Conservation (phyloP, 345 rosid species). For the Linum trigynum region DNA sequence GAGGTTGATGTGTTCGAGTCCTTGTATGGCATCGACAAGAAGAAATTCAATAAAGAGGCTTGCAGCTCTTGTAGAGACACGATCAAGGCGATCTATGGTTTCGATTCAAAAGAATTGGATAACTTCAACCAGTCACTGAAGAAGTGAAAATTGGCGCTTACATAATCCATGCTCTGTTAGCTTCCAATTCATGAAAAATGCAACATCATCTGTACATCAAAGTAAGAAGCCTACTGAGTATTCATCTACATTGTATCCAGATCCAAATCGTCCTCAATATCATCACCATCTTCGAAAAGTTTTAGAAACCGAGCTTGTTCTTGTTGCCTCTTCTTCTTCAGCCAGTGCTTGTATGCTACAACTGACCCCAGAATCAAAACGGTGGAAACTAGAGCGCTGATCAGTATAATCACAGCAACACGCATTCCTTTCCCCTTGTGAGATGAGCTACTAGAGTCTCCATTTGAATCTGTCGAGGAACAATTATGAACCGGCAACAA, state of each 20-base stretch:
- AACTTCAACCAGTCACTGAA: slow-evolving; percentile 39
- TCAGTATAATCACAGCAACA: slow-evolving; percentile 37
- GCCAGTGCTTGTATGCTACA: slow-evolving; percentile 48
- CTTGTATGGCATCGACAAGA: slow-evolving; percentile 46
- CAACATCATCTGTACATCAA: background rate
- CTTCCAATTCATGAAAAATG: background rate
- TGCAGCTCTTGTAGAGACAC: slow-evolving; percentile 60
- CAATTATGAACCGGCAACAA: background rate
- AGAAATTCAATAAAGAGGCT: slow-evolving; percentile 60
- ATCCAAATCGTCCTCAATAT: slow-evolving; percentile 72
- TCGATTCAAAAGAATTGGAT: slow-evolving; percentile 47
- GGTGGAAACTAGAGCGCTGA: slow-evolving; percentile 28
- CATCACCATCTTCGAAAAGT: slow-evolving; percentile 87
- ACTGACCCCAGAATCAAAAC: slow-evolving; percentile 28
- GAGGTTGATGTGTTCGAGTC: slow-evolving; percentile 48
- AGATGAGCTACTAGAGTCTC: slow-evolving; percentile 15
- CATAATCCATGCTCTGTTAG: background rate
- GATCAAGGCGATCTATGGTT: slow-evolving; percentile 58
- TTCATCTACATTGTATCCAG: slow-evolving; percentile 5
- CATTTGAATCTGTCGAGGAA: slow-evolving; percentile 24
- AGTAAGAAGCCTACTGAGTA: background rate
- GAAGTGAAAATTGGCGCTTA: background rate
- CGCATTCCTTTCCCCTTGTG: slow-evolving; percentile 24
- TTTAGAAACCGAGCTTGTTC: slow-evolving; percentile 82
- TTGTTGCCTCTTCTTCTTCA: slow-evolving; percentile 66